Percentiles rank a stretch among this genome's conserved stretches.
Evolutionary conservation across 1,139 yeast species (phyloP).

Genomic region (Protomyces inouyei): DNA sequence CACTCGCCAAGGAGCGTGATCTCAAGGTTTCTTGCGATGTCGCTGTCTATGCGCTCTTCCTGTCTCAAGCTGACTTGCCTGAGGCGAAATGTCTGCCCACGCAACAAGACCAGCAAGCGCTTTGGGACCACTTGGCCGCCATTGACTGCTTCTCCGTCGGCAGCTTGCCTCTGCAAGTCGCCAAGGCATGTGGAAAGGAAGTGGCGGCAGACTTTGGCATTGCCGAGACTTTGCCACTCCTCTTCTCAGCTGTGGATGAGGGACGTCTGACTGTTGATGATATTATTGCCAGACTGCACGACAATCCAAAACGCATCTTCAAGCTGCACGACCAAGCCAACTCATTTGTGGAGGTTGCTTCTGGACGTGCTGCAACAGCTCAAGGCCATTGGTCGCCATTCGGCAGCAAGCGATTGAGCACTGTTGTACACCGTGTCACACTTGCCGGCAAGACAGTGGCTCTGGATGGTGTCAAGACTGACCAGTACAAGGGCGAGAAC

Average conservation of each 20-base stretch:
- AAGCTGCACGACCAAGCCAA: conserved; percentile 75
- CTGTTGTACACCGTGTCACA: conserved; percentile 84
- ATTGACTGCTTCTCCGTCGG: conserved; percentile 91
- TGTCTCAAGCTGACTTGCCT: conserved; percentile 67
- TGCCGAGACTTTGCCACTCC: conserved; percentile 73
- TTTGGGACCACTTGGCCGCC: conserved; percentile 69
- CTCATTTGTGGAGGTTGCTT: conserved; percentile 69
- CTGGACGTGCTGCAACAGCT: conserved; percentile 59
- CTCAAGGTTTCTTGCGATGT: conserved; percentile 88
- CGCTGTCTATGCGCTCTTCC: conserved; percentile 70
- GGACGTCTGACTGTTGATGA: conserved; percentile 69
- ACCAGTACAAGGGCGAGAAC: conserved; percentile 31
- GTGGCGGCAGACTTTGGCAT: conserved; percentile 71
- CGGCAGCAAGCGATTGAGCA: conserved; percentile 51
- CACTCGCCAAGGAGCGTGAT: conserved; percentile 78
- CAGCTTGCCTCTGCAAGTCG: conserved; percentile 65
- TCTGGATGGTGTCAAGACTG: conserved; percentile 70
- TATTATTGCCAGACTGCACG: conserved; percentile 67
- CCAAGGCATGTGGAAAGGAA: conserved; percentile 57
- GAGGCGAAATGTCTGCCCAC: conserved; percentile 71
- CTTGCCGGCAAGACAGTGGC: conserved; percentile 74
- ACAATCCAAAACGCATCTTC: conserved; percentile 76
- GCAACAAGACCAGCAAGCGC: conserved; percentile 68
- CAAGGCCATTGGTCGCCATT: conserved; percentile 52
- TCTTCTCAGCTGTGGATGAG: conserved; percentile 72